Evolutionary conservation across 2,329 filamentous ascomycete species (phyloP), one percentile per base, ranked within the genome.

Genomic region (Sporothrix sp.): DNA sequence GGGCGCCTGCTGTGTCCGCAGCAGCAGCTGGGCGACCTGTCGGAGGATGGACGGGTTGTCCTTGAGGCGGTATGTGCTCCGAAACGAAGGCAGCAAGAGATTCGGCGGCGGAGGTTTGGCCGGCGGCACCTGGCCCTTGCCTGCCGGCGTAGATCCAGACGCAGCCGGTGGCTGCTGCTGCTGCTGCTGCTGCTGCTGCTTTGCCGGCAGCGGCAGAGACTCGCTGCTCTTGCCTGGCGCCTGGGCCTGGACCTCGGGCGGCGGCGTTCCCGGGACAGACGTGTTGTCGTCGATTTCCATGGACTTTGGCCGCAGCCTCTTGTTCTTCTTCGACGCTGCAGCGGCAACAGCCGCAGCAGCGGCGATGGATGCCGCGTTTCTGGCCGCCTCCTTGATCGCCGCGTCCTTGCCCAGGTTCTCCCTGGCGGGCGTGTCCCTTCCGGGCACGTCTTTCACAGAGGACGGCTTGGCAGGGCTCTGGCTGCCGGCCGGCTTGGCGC

Each of bases 11-110:
- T 74, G 71, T 1, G 74, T 71, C 27, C 75, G 70, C 10, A 82
- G 67, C 3, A 84, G 64, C 49, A 85, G 62, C 64, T 77, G 68
- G 48, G 76, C 63, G 58, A 85, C 71, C 66, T 87, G 73, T 56
- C 82, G 78, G n/a, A 88, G 62, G 14, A 89, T 77, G 5, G 84
- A 85, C 2, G 84, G 82, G 52, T 79, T 81, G 27, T 81, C 75
- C 56, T 81, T 80, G 66, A 81, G 71, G 28, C 66, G 74, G 57
- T 88, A 91, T 0, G 84, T 87, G 57, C 73, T 78, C 8, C 67
- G 68, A 58, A 91, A 87, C 0, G 80, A 79, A 0, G 86, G 86
- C 0, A 89, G 68, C 1, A 90, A 65, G 2, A 87, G 65, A 55
- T 89, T 89, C 1, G 74, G 70, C 2, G 75, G 63, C 3, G 60